These are phyloP conservation scores for Solanum aculeatissimum DNA, from an alignment of 305 asterid species.

Conservation along the genomic window DNA sequence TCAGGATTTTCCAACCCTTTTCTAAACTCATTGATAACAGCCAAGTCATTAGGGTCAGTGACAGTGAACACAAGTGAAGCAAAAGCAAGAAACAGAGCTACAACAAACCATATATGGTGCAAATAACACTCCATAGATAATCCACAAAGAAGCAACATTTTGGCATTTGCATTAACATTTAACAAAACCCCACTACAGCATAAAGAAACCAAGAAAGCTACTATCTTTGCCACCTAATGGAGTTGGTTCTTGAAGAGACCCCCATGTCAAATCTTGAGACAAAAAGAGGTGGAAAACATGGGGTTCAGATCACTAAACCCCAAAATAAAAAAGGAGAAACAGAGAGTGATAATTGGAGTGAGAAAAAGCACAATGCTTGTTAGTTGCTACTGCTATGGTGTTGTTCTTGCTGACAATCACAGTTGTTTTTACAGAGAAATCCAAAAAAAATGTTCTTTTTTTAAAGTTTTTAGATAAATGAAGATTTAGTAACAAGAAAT, in stretches of 20 bases:
- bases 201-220: slow-evolving; percentile 11
- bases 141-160: neutral
- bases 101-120: neutral
- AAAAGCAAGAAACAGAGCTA: slow-evolving; percentile 19
- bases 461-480: slow-evolving; percentile 3
- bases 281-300: slow-evolving; percentile 10
- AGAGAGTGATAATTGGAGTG: slow-evolving; percentile 38
- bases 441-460: neutral
- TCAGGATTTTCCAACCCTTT: slow-evolving; percentile 62
- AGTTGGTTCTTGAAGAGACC: slow-evolving; percentile 11
- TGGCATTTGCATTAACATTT: neutral
- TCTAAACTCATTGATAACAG: slow-evolving; percentile 48
- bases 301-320: neutral
- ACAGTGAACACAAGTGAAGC: slow-evolving; percentile 20
- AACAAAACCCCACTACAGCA: slow-evolving; percentile 11
- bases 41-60: slow-evolving; percentile 65
- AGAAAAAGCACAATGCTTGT: slow-evolving; percentile 6
- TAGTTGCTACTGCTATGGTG: neutral
- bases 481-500: slow-evolving; percentile 6
- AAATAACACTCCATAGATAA: slow-evolving; percentile 30
- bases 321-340: slow-evolving; percentile 6
- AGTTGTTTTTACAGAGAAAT: slow-evolving; percentile 1
- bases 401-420: neutral
- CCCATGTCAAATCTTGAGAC: slow-evolving; percentile 23
- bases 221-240: slow-evolving; percentile 3